Percentiles rank a stretch among this genome's conserved stretches.
These are phyloP conservation scores for Pythium myriotylum DNA, from an alignment of 352 stramenopile species.

Conservation along the genomic window DNA sequence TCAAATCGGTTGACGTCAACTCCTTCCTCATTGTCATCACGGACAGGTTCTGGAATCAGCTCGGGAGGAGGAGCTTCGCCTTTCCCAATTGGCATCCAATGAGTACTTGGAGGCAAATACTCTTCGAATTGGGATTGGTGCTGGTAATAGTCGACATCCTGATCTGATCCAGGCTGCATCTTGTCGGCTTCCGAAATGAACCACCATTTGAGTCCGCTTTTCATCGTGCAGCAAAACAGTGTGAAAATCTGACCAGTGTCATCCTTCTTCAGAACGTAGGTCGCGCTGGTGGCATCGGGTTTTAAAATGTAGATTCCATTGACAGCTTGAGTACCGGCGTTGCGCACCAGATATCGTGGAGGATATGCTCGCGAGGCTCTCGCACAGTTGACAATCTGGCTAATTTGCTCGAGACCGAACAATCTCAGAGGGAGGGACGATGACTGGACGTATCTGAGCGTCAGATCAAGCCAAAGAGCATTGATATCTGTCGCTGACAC, in stretches of 20 bases:
- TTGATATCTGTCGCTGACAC: conserved; percentile 63
- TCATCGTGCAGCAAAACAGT: conserved; percentile 98
- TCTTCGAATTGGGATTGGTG: conserved; percentile 96
- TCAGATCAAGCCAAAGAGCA: conserved; percentile 81
- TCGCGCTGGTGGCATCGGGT: conserved; percentile 56
- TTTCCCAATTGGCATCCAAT: conserved; percentile 89
- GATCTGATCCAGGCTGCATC: conserved; percentile 96
- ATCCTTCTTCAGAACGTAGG: conserved; percentile 73
- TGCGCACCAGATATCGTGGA: conserved; percentile 83
- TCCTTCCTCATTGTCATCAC: conserved; percentile 54
- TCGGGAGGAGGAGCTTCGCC: conserved; percentile 72
- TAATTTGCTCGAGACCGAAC: conserved; percentile 94
- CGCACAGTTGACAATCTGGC: conserved; percentile 91
- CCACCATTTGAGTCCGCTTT: conserved; percentile 98
- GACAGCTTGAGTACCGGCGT: conserved; percentile 90
- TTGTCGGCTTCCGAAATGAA: conserved; percentile 98
- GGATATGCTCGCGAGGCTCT: conserved; percentile 85
- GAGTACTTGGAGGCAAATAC: conserved; percentile 83
- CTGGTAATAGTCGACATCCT: conserved; percentile 99
- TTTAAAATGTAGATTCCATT: conserved; percentile 94
- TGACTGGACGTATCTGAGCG: conserved; percentile 87
- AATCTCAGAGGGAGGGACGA: conserved; percentile 92
- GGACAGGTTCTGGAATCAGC: conserved; percentile 63
- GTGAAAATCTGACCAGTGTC: conserved; percentile 88
- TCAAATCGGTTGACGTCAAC: conserved; percentile 54